Evolutionary conservation across 495 filamentous ascomycete genomes (phyloP).

Genomic region (Penicillium maclennaniae): DNA sequence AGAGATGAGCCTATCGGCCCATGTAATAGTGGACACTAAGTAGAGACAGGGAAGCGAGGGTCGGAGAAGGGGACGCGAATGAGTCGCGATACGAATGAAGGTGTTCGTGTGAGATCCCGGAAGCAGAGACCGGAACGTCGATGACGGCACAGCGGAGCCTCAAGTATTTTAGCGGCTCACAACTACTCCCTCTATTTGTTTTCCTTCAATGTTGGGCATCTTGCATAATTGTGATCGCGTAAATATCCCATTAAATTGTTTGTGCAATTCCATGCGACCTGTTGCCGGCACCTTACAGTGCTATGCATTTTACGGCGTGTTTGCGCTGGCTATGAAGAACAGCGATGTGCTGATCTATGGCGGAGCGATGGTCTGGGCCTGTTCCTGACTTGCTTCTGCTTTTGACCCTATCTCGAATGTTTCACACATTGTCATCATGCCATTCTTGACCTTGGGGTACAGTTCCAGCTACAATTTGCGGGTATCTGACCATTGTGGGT

Average conservation of each 20-base stretch:
- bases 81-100: slow-evolving; percentile 7
- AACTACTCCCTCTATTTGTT: background rate
- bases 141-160: slow-evolving; percentile 24
- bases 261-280: slow-evolving; percentile 7
- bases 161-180: slow-evolving; percentile 4
- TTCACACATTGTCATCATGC: background rate
- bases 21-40: background rate
- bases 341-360: background rate
- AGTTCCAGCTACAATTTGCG: no score
- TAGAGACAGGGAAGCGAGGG: background rate
- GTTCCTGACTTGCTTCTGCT: background rate
- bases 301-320: background rate
- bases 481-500: no score
- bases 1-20: background rate
- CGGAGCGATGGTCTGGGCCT: background rate
- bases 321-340: background rate
- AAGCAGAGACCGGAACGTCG: slow-evolving; percentile 17
- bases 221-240: background rate
- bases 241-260: background rate
- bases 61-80: background rate
- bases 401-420: background rate
- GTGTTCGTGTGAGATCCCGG: slow-evolving; percentile 13
- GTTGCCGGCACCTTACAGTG: slow-evolving; percentile 4
- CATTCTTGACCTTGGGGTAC: background rate
- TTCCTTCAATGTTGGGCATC: slow-evolving; percentile 1